A percentile compares a stretch with the other conserved stretches of the same genome.
Evolutionary conservation across 805 yeast genomes (phyloP).

Genomic region (Scheffersomyces coipomensis): DNA sequence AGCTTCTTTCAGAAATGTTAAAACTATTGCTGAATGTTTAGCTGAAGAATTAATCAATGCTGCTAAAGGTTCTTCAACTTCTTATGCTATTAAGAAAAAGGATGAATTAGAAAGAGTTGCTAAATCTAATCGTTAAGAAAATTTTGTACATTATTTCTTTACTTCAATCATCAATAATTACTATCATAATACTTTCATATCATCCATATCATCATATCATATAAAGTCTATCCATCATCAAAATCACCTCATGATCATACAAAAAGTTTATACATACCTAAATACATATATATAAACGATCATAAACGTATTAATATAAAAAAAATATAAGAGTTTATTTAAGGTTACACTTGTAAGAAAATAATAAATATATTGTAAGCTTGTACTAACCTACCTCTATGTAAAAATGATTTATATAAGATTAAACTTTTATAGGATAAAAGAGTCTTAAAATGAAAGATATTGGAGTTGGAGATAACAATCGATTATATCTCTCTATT

Average conservation of each 20-base stretch:
- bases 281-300: slow-evolving; percentile 4
- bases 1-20: slow-evolving; percentile 99
- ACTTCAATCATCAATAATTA: slow-evolving; percentile 1
- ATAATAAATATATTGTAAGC: too few species aligned
- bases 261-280: slow-evolving; percentile 4
- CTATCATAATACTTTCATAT: background rate
- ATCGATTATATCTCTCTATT: slow-evolving; percentile 14
- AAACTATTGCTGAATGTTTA: slow-evolving; percentile 99
- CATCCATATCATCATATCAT: slow-evolving; percentile 1
- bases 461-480: slow-evolving; percentile 7
- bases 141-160: slow-evolving; percentile 3
- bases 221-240: background rate
- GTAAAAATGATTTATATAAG: background rate
- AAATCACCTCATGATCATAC: slow-evolving; percentile 1
- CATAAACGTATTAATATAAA: slow-evolving; percentile 1
- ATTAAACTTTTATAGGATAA: slow-evolving; percentile 22
- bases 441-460: slow-evolving; percentile 13
- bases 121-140: slow-evolving; percentile 97
- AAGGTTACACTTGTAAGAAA: too few species aligned
- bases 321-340: background rate
- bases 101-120: slow-evolving; percentile 99
- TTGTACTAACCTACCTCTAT: too few species aligned
- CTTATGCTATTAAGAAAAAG: slow-evolving; percentile 99
- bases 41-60: slow-evolving; percentile 99
- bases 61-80: slow-evolving; percentile 99